phyloP scores from a whole-genome alignment of 495 filamentous ascomycete genomes.

The Podospora didyma region DNA sequence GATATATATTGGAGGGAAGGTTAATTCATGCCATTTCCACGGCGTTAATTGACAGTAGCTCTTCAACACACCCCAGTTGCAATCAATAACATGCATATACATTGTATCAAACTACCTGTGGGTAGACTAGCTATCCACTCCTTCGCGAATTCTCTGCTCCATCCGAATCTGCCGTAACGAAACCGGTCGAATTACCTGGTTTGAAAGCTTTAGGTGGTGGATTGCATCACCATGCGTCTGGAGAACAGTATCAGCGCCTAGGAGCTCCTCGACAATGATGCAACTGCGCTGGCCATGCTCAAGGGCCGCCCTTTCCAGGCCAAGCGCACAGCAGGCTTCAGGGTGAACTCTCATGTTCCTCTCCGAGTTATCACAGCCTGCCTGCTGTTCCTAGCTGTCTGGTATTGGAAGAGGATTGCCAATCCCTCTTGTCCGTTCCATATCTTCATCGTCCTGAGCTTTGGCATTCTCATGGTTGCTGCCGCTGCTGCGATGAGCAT shows the following conservation, averaged over 20 bases:
- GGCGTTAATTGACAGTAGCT: no score
- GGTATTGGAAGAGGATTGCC: conserved; percentile 34
- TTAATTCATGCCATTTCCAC: no score
- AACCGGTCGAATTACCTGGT: conserved; percentile 28
- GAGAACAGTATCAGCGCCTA: conserved; percentile 22
- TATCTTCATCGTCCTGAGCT: conserved; percentile 37
- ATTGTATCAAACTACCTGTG: background rate
- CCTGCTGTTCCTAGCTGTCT: conserved; percentile 16
- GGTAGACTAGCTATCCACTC: conserved; percentile 6
- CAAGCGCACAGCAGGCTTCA: conserved; percentile 18
- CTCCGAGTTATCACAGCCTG: conserved; percentile 31
- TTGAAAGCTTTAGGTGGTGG: conserved; percentile 23
- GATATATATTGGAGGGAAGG: no score
- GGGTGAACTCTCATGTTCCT: conserved; percentile 32
- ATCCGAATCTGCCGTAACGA: conserved; percentile 33
- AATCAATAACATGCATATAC: no score
- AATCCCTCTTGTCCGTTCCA: conserved; percentile 36
- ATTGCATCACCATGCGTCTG: conserved; percentile 35
- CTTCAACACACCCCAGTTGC: no score
- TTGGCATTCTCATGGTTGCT: conserved; percentile 33
- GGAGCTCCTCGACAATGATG: conserved; percentile 24
- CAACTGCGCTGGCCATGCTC: conserved; percentile 6
- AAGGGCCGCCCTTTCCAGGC: background rate
- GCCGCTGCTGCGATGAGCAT: conserved; percentile 19
- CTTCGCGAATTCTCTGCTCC: conserved; percentile 25